phyloP scores from a whole-genome alignment of 768 basidiomycete genomes.

The Leccinum aurantiacum region DNA sequence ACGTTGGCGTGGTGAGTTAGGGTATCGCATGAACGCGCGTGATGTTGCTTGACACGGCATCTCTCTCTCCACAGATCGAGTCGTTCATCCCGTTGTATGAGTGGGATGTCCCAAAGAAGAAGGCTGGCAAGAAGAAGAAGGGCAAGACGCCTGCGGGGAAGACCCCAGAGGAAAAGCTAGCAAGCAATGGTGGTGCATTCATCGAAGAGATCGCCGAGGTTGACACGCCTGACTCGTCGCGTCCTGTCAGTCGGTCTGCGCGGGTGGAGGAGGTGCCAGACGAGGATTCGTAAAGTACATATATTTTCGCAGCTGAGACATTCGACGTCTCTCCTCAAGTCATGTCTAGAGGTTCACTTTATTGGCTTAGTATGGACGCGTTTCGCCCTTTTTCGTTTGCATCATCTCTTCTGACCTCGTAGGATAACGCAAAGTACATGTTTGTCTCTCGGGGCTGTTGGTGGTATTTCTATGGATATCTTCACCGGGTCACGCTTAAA shows the following conservation, averaged over 20 bases:
- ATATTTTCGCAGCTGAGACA: not conserved
- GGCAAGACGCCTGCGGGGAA: conserved; percentile 34
- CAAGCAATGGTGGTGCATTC: conserved; percentile 40
- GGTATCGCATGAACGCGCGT: not conserved
- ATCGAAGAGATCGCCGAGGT: conserved; percentile 37
- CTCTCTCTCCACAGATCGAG: conserved; percentile 64
- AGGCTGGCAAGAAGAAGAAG: conserved; percentile 66
- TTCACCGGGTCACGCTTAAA: not conserved
- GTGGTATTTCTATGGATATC: not conserved
- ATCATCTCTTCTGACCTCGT: conserved; percentile 27
- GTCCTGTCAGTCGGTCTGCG: conserved; percentile 37
- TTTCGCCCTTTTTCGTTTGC: conserved; percentile 32
- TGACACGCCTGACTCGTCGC: conserved; percentile 35
- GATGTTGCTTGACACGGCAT: not conserved
- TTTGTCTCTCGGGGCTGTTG: not conserved
- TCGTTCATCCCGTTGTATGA: conserved; percentile 97
- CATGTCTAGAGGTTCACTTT: not conserved
- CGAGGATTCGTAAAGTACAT: conserved; percentile 32
- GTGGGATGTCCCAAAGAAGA: conserved; percentile 85
- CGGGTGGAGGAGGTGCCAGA: conserved; percentile 48
- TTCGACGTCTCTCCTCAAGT: not conserved
- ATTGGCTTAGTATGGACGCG: not conserved
- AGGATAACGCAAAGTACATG: conserved; percentile 1
- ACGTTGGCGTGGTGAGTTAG: conserved; percentile 92
- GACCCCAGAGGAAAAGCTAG: conserved; percentile 41